Base-by-base conservation (phyloP, 108 stramenopile genomes). In the Nannochloropsis gaditana region DNA sequence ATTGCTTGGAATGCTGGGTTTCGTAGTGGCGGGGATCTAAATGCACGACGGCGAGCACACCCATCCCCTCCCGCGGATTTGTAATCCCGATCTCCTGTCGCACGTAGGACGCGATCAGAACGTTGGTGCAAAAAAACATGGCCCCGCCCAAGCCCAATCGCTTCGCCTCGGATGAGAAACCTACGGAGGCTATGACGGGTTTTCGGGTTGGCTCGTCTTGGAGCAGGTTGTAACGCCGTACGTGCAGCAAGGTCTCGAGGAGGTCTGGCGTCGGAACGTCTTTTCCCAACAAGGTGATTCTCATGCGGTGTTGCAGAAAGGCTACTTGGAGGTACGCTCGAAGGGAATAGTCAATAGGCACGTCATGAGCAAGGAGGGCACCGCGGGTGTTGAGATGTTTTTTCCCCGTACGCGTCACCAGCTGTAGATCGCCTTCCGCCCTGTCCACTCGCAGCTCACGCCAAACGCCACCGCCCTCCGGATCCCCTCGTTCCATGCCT, bases 331-430 rank as follows among this genome's bases (percentile, higher is more conserved):
- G 59, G 59, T 73, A 73, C 19, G 59, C 59, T 15, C 59, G 59
- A n/a, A 73, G 59, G 59, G 59, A 73, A 2, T 73, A n/a, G n/a
- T 73, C 59, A n/a, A 73, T 73, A 15, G 59, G 59, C 59, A 73
- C 59, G n/a, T n/a, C n/a, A n/a, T 73, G 19, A n/a, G 59, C 59
- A n/a, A 73, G 59, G 15, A 73, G n/a, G 4, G 59, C 59, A 15
- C 59, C 59, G 59, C 59, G 59, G 59, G 59, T 73, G n/a, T 73
- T 73, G 19, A 73, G n/a, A n/a, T 73, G 59, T 73, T 73, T 73
- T 6, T 6, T 73, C 8, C 59, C 59, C 59, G 19, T n/a, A 2
- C 59, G 59, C 15, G 15, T 73, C 19, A 73, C 59, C 3, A 73
- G 59, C 59, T n/a, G 59, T 1, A 73, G 59, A 73, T 73, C 59